These are phyloP conservation scores for Vitis rupestris DNA, from an alignment of 164 flowering plant species.

Conservation along the genomic window DNA sequence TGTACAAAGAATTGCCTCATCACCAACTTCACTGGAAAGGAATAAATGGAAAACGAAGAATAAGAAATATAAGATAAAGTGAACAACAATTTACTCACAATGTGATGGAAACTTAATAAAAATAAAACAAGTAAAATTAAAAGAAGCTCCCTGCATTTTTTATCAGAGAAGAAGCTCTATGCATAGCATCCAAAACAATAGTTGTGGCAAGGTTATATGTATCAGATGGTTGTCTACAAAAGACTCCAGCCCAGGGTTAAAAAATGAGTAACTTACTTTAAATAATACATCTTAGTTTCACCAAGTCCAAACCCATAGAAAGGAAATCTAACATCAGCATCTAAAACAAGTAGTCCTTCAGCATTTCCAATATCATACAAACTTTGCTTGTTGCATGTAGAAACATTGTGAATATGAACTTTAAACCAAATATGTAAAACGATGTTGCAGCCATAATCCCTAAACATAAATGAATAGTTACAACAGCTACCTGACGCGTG, in stretches of 20 bases:
- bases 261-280: too few relatives aligned
- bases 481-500: too few relatives aligned
- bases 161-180: neutral
- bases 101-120: neutral
- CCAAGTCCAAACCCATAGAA: neutral
- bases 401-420: too few relatives aligned
- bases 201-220: too few relatives aligned
- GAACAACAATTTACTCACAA: neutral
- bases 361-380: neutral
- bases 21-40: constrained; percentile 66
- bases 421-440: too few relatives aligned
- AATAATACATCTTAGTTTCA: neutral
- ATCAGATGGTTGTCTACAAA: too few relatives aligned
- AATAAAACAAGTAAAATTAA: neutral
- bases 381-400: neutral
- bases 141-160: too few relatives aligned
- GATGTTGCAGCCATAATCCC: too few relatives aligned
- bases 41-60: neutral
- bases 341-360: neutral
- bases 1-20: constrained; percentile 63
- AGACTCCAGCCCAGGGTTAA: too few relatives aligned
- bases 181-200: neutral
- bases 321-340: neutral
- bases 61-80: neutral
- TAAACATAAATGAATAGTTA: too few relatives aligned